Percentiles rank a stretch among this genome's conserved stretches.
These are phyloP conservation scores for Vigna nakashimae DNA, from an alignment of 306 rosid genomes.

Conservation along the genomic window DNA sequence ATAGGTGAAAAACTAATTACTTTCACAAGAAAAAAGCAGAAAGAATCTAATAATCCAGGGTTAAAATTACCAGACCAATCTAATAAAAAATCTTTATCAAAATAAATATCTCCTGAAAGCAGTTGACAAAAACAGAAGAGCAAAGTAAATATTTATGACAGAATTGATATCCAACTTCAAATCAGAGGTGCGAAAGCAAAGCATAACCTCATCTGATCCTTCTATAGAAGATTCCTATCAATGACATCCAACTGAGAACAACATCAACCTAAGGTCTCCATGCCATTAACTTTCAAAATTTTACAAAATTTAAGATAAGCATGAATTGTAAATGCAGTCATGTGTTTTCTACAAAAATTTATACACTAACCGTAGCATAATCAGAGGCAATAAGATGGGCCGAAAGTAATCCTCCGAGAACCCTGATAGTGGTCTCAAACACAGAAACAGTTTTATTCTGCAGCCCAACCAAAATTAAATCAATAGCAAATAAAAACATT, in stretches of 20 bases:
- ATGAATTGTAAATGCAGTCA: background rate
- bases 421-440: slow-evolving; percentile 89
- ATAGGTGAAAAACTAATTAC: background rate
- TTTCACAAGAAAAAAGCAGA: background rate
- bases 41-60: background rate
- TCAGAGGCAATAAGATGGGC: slow-evolving; percentile 93
- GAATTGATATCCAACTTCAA: background rate
- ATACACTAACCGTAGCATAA: slow-evolving; percentile 70
- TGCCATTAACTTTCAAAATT: background rate
- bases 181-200: background rate
- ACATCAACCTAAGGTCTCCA: background rate
- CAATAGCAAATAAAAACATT: background rate
- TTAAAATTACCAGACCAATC: background rate
- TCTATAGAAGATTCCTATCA: background rate
- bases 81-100: background rate
- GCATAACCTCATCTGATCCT: background rate
- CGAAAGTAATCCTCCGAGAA: slow-evolving; percentile 92
- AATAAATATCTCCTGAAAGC: background rate
- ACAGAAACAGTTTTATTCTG: slow-evolving; percentile 97
- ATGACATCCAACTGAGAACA: background rate
- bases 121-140: background rate
- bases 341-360: background rate
- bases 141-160: background rate
- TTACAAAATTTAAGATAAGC: slow-evolving; percentile 4
- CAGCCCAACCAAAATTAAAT: slow-evolving; percentile 33